Base-by-base conservation (phyloP, 768 basidiomycete genomes). In the Suillus subluteus region DNA sequence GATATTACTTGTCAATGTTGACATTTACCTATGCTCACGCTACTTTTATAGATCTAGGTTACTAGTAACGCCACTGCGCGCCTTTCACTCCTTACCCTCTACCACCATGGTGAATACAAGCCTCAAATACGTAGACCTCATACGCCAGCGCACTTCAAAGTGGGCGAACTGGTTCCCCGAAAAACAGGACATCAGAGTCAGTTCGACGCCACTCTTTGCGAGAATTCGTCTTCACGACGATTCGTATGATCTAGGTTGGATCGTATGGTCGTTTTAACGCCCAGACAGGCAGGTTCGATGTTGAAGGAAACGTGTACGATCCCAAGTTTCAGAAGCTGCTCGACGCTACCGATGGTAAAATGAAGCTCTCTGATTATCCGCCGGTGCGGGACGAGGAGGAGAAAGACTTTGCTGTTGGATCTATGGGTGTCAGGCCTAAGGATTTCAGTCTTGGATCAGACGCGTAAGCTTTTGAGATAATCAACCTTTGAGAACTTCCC, bases 151-250 rank as follows among this genome's bases (percentile, higher is more conserved):
- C 7, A 74, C 78, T 37, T 74, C 78, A 4, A 80, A 79, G 67
- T 81, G 79, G 79, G 78, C 71, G 48, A 80, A 75, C 66, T 80
- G 75, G 78, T 76, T 78, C 18, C 80, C 79, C 0, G 76, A 76
- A 52, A 71, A 71, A 54, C 71, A 72, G 13, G 67, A 56, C 21
- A n/a, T 81, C 44, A 66, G 73, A 70, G 79, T 79, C 21, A 58
- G 72, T 70, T n/a, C 21, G 3, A 37, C 21, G 6, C 12, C 21
- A 35, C 12, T n/a, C 6, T 55, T 21, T 56, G 18, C 21, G 35
- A 55, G 35, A 37, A 6, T 1, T 56, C 13, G 32, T 56, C 55
- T 37, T 65, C 61, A 30, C n/a, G 61, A 13, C 8, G 2, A 26
- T 21, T 2, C 6, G 18, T 32, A 18, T 15, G 7, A 13, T 21